Evolutionary conservation across 1,284 basidiomycete genomes (phyloP).

Genomic region (Thecaphora thlaspeos): DNA sequence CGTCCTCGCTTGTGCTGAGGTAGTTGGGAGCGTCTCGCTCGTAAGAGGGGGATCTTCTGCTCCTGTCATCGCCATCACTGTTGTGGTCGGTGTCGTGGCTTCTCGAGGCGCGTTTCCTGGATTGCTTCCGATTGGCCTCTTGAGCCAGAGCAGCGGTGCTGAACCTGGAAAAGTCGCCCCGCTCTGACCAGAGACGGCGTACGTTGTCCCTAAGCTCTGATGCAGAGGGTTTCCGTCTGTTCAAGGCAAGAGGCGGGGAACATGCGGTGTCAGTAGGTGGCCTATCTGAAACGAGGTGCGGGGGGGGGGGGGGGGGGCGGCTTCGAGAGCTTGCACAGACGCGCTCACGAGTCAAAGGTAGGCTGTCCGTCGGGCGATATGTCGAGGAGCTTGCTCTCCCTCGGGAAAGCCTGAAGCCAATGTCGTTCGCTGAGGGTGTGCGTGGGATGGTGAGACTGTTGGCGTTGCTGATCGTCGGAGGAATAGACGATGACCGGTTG

Average conservation of each 20-base stretch:
- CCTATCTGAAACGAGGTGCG: too few relatives aligned
- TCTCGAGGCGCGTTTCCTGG: not conserved
- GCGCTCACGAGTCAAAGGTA: not conserved
- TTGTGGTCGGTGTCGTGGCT: too few relatives aligned
- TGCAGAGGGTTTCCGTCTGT: not conserved
- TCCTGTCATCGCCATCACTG: not conserved
- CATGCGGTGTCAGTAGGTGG: too few relatives aligned
- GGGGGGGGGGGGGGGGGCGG: too few relatives aligned
- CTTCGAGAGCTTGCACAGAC: too few relatives aligned
- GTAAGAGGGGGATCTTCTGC: not conserved
- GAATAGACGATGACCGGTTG: not conserved
- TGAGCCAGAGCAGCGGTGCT: constrained; percentile 4
- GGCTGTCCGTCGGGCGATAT: constrained; percentile 8
- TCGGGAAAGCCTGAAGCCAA: too few relatives aligned
- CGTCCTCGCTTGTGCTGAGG: not conserved
- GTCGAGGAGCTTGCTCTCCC: constrained; percentile 12
- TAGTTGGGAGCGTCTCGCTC: not conserved
- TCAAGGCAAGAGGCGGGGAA: too few relatives aligned
- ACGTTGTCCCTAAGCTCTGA: constrained; percentile 8
- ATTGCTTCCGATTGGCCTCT: not conserved
- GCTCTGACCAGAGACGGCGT: constrained; percentile 40
- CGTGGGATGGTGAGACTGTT: not conserved
- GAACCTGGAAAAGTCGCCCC: constrained; percentile 44
- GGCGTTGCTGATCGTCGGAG: not conserved
- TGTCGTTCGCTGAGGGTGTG: too few relatives aligned